Conservation (phyloP, 140 eudicot species). For the Bidens hawaiensis region DNA sequence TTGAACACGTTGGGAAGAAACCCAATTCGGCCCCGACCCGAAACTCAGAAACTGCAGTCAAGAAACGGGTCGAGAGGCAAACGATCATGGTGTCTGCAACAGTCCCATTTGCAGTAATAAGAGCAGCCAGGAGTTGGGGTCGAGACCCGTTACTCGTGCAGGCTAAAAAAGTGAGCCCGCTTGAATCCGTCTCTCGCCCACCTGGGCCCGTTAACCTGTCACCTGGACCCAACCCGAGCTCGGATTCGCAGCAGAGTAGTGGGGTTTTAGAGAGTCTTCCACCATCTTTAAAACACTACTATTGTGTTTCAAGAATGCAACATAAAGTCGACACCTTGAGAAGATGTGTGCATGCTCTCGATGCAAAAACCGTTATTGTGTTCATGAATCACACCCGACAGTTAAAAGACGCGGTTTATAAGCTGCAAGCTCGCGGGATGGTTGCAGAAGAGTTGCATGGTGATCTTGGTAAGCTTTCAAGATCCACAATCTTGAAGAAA, state of each 20-base stretch:
- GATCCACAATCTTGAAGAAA: conserved; percentile 79
- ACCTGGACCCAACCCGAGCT: conserved; percentile 28
- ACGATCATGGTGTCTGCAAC: conserved; percentile 98
- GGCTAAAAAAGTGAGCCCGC: conserved; percentile 62
- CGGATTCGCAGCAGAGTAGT: conserved; percentile 30
- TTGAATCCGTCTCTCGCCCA: conserved; percentile 51
- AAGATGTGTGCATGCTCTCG: conserved; percentile 91
- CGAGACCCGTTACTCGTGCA: conserved; percentile 75
- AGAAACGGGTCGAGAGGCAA: conserved; percentile 47
- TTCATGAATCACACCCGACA: conserved; percentile 87
- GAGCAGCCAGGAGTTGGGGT: conserved; percentile 90
- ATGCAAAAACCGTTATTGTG: conserved; percentile 76
- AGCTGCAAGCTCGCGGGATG: conserved; percentile 88
- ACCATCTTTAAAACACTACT: conserved; percentile 73
- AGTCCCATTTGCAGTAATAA: conserved; percentile 79
- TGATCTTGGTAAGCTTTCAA: conserved; percentile 73
- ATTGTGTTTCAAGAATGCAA: conserved; percentile 62
- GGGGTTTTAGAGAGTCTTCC: conserved; percentile 65
- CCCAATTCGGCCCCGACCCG: conserved; percentile 34
- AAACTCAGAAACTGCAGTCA: conserved; percentile 18
- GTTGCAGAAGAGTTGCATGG: conserved; percentile 85
- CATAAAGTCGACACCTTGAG: conserved; percentile 86
- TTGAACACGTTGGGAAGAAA: conserved; percentile 89
- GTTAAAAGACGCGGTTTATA: conserved; percentile 78
- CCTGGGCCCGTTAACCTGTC: conserved; percentile 49